Evolutionary conservation across 2,329 filamentous ascomycete genomes (phyloP), one percentile per base, ranked within the genome.

Genomic region (Botrytis elliptica): DNA sequence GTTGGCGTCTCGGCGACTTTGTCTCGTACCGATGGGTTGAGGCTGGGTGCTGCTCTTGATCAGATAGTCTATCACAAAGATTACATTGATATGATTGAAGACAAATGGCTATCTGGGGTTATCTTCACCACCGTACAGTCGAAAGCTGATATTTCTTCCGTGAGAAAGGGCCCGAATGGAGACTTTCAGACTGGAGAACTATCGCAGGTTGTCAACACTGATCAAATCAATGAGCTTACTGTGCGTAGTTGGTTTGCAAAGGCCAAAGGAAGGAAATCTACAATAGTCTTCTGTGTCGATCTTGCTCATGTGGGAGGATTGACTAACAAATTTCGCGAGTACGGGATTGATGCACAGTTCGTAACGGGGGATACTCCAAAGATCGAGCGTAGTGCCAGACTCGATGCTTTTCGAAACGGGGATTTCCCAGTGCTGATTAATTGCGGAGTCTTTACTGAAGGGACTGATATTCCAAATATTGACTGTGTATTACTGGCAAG

Each of bases 391-490:
- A 87, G 89, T 69, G 86, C 91, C 69, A 89, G 89, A 1, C 86
- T 99, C 2, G 90, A 93, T 46, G 89, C 88, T 3, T 99, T 99
- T 83, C 92, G 88, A 76, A 86, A 85, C 2, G 88, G 90, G 12
- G 88, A 94, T 62, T 98, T 93, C 76, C 93, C 94, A 0, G 93
- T 99, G 1, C 86, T 99, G 22, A 84, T 99, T 70, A 99, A 99
- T 81, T 98, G 96, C 80, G 95, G 95, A 14, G 93, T 99, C 59
- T 98, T 97, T 80, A 98, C 95, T 0, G 96, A 99, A 84, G 96
- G 96, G 3, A 99, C 96, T 0, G 96, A 99, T 80, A 97, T 99
- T 46, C 96, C 97, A 9, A 98, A 97, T 81, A 93, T 99, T 77
- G 96, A 99, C 84, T 98, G 96, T 80, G 89, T 99, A 38, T 81